Conservation (phyloP, 2,329 filamentous ascomycete genomes). For the Pezicula neosporulosa region DNA sequence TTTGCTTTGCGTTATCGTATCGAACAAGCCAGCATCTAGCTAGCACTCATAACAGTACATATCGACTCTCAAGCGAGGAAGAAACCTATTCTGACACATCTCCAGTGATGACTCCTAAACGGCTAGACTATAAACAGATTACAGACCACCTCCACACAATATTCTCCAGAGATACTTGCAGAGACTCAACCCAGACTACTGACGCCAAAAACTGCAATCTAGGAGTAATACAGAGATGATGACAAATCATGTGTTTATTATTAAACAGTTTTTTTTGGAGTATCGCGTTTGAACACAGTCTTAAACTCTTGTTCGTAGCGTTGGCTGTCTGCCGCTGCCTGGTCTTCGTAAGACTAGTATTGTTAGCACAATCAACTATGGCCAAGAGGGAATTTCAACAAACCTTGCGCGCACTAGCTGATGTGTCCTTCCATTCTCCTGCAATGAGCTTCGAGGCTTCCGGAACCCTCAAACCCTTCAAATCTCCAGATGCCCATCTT, state of each 20-base stretch:
- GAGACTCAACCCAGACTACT: no score
- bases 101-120: no score
- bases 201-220: no score
- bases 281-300: slow-evolving; percentile 23
- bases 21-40: no score
- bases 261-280: background rate
- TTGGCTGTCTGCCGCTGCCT: slow-evolving; percentile 15
- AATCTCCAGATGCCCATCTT: slow-evolving; percentile 43
- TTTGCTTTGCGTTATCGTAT: no score
- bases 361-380: background rate
- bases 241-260: background rate
- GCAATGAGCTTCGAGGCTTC: slow-evolving; percentile 39
- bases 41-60: no score
- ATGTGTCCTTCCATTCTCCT: slow-evolving; percentile 45
- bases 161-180: no score
- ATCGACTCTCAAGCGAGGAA: no score
- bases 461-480: slow-evolving; percentile 37
- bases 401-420: slow-evolving; percentile 44
- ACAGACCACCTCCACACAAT: no score
- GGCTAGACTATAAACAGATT: no score
- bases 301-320: slow-evolving; percentile 28
- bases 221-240: background rate
- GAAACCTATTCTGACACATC: no score
- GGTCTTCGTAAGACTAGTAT: slow-evolving; percentile 26
- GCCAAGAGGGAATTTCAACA: slow-evolving; percentile 4